Evolutionary conservation across 768 basidiomycete species (phyloP).

Genomic region (Termitomyces sp.): DNA sequence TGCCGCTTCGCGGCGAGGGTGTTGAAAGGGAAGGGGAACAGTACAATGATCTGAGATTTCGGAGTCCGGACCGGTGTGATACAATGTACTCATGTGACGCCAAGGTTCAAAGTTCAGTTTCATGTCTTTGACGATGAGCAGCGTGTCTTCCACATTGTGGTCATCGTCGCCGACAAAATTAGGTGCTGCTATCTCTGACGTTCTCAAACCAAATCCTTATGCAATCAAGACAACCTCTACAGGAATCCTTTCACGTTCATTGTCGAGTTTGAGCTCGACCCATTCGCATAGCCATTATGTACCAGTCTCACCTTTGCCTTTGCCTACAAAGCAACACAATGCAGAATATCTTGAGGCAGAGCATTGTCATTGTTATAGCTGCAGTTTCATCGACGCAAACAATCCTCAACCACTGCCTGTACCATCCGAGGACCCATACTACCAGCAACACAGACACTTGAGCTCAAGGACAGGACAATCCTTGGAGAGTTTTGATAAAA

Average conservation of each 20-base stretch:
- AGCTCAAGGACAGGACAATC: no score
- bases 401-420: conserved; percentile 45
- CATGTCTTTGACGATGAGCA: conserved; percentile 10
- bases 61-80: no score
- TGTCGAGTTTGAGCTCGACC: conserved; percentile 35
- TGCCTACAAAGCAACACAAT: conserved; percentile 19
- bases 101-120: no score
- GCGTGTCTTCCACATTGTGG: conserved; percentile 9
- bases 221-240: conserved; percentile 78
- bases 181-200: background rate
- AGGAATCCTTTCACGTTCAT: conserved; percentile 62
- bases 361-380: conserved; percentile 39
- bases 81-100: no score
- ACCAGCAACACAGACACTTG: background rate
- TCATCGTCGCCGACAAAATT: conserved; percentile 14
- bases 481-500: conserved; percentile 23
- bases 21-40: no score
- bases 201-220: conserved; percentile 54
- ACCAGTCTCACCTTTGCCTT: conserved; percentile 40
- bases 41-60: no score
- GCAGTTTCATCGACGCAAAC: conserved; percentile 28
- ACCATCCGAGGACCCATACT: conserved; percentile 24
- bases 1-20: no score
- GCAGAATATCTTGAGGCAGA: conserved; percentile 2
- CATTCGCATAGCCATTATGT: conserved; percentile 32